Evolutionary conservation across 345 rosid genomes (phyloP).

Genomic region (Bruguiera gymnorhiza): DNA sequence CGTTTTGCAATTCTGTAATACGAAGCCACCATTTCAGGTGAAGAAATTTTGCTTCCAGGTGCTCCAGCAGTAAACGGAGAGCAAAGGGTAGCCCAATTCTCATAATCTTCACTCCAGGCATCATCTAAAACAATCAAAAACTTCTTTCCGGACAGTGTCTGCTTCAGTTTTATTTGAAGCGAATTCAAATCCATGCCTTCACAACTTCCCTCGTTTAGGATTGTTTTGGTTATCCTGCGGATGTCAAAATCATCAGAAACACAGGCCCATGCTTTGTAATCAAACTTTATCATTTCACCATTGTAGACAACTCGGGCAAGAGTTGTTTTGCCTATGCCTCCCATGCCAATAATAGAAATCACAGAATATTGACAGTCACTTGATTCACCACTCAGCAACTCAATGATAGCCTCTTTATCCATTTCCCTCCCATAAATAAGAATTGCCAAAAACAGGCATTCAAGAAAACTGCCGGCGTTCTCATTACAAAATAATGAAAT

Average conservation of each 20-base stretch:
- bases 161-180: too few species aligned
- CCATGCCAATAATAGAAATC: slow-evolving; percentile 28
- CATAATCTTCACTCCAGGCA: too few species aligned
- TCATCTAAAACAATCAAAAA: too few species aligned
- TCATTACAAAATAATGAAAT: too few species aligned
- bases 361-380: slow-evolving; percentile 10
- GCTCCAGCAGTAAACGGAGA: too few species aligned
- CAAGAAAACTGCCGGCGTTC: too few species aligned
- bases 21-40: neutral
- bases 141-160: too few species aligned
- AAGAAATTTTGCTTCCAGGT: neutral
- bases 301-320: slow-evolving; percentile 31
- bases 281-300: slow-evolving; percentile 16
- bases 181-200: too few species aligned
- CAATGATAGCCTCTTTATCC: slow-evolving; percentile 14
- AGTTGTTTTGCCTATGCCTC: slow-evolving; percentile 41
- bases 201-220: too few species aligned
- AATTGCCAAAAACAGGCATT: neutral
- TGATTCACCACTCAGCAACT: neutral
- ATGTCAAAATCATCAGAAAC: slow-evolving; percentile 33
- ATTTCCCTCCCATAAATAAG: slow-evolving; percentile 30
- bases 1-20: slow-evolving; percentile 2
- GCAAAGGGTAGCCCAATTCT: too few species aligned
- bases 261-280: slow-evolving; percentile 30
- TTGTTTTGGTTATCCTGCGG: slow-evolving; percentile 10